Evolutionary conservation across 1,139 yeast species (phyloP).

Genomic region (Kurtzmaniella natalensis): DNA sequence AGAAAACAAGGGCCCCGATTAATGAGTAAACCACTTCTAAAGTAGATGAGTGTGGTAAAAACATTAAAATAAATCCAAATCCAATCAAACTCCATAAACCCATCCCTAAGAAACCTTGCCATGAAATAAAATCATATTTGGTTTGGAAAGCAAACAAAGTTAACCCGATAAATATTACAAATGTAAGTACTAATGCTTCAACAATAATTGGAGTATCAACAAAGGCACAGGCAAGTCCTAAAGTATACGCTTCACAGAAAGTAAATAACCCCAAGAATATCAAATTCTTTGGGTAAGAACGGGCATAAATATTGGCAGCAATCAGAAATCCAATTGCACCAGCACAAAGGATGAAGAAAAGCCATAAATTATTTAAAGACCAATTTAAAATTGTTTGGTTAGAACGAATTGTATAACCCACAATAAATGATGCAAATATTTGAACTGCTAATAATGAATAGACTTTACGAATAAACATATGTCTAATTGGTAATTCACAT

Average conservation of each 20-base stretch:
- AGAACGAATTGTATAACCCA: slow-evolving; percentile 52
- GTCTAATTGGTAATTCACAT: slow-evolving; percentile 73
- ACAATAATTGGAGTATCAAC: slow-evolving; percentile 63
- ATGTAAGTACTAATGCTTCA: slow-evolving; percentile 69
- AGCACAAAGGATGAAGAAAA: slow-evolving; percentile 51
- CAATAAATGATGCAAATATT: slow-evolving; percentile 54
- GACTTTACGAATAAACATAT: slow-evolving; percentile 73
- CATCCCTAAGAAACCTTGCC: slow-evolving; percentile 62
- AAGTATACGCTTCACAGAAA: slow-evolving; percentile 64
- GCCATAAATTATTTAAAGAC: slow-evolving; percentile 59
- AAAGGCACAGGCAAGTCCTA: slow-evolving; percentile 65
- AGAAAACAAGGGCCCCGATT: slow-evolving; percentile 70
- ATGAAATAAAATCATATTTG: slow-evolving; percentile 72
- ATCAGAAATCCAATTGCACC: slow-evolving; percentile 63
- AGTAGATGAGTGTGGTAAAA: slow-evolving; percentile 55
- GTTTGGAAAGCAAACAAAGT: slow-evolving; percentile 77
- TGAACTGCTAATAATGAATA: slow-evolving; percentile 69
- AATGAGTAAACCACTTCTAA: slow-evolving; percentile 64
- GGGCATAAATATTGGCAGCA: slow-evolving; percentile 54
- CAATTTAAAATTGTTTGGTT: slow-evolving; percentile 49
- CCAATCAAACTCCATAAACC: slow-evolving; percentile 69
- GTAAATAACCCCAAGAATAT: slow-evolving; percentile 64
- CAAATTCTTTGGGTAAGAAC: slow-evolving; percentile 60
- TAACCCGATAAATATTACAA: slow-evolving; percentile 67
- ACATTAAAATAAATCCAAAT: slow-evolving; percentile 63